These are phyloP conservation scores for Raddia guianensis DNA, from an alignment of 176 grass and related monocot species.

Conservation along the genomic window DNA sequence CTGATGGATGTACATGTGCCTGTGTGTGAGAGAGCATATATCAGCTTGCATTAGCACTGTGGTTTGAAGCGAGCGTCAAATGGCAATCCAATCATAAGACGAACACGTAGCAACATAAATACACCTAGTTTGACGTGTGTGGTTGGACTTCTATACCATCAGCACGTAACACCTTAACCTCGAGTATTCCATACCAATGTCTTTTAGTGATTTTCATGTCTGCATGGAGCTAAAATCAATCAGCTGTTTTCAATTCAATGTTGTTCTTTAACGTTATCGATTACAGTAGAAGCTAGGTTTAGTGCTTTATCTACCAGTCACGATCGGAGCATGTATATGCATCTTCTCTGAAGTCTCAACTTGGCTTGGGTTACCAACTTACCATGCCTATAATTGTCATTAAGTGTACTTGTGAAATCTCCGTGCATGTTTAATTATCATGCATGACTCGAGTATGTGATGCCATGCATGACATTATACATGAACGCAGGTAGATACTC, in stretches of 20 bases:
- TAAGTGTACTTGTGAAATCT: not conserved
- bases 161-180: not conserved
- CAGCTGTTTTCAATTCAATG: not conserved
- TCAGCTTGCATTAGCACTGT: not conserved
- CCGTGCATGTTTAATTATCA: not conserved
- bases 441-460: conserved; percentile 4
- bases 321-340: not conserved
- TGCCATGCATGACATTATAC: conserved; percentile 12
- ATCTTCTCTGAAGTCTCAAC: not conserved
- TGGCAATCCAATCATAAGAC: not conserved
- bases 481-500: not conserved
- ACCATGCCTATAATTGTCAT: not conserved
- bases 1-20: not conserved
- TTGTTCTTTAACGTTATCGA: not conserved
- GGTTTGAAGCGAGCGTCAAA: not conserved
- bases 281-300: not conserved
- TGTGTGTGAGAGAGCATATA: not conserved
- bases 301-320: not conserved
- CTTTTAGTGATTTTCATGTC: not conserved
- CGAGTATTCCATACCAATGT: not conserved
- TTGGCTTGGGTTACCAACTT: not conserved
- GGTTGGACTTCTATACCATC: not conserved
- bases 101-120: not conserved
- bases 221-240: not conserved
- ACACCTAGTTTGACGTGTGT: not conserved